Base-by-base conservation (phyloP, 2,329 filamentous ascomycete genomes). In the Waltergamsia citrina region DNA sequence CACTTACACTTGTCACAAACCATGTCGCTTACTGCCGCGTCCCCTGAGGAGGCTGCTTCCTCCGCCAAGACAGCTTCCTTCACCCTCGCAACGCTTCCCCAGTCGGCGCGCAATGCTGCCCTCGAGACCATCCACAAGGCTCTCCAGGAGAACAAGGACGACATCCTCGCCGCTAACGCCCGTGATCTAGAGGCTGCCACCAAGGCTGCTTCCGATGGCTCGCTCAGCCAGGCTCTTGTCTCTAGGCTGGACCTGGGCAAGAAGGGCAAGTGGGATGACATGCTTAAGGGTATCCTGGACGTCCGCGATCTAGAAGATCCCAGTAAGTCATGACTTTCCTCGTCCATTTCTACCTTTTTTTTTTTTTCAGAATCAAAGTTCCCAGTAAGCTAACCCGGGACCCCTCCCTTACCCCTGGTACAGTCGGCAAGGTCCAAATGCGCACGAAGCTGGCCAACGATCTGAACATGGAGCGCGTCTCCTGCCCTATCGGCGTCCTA, bases 401-500 rank as follows among this genome's bases (percentile, higher is more conserved):
- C n/a, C n/a, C n/a, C n/a, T n/a, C n/a, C n/a, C n/a, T n/a, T 27
- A 7, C 16, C 12, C 6, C 19, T 9, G 3, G 23, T n/a, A 15
- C 20, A 86, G 85, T 96, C 49, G 90, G 90, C 49, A 82, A 81
- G 52, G 70, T 92, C 35, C 88, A 85, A 26, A 67, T 94, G 50
- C 78, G 82, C 41, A 96, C 87, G 29, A 74, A 80, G 37, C 72
- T 98, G 9, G 92, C 96, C 56, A 83, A 95, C 46, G 82, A 80
- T 34, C 71, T 98, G 34, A 71, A 81, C 34, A 71, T 98, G 39
- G 86, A 94, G 53, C 79, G 88, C 41, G 83, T 94, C 30, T 87
- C 85, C 26, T 94, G 86, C 54, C 92, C 92, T 6, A 96, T 98
- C 46, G 92, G 92, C 39, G 88, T 96, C n/a, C 74, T 98, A 27